These are phyloP conservation scores for Starmera quercuum DNA, from an alignment of 805 yeast species.

Conservation along the genomic window DNA sequence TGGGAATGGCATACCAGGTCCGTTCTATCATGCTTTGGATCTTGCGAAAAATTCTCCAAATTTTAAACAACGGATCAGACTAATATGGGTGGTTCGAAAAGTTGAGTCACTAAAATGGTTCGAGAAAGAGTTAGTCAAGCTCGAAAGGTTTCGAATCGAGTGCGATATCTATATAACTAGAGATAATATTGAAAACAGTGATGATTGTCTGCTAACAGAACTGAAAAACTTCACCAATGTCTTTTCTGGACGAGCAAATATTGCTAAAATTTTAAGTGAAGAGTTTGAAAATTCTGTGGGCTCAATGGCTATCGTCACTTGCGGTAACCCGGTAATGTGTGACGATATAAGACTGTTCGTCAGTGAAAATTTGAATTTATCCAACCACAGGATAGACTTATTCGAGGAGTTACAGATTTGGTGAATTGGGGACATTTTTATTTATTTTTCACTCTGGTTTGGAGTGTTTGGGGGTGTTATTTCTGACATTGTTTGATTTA, in stretches of 20 bases:
- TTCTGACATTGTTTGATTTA: neutral
- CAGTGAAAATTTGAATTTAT: conserved; percentile 30
- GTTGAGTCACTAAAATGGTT: conserved; percentile 44
- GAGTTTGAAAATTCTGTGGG: conserved; percentile 31
- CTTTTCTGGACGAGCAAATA: conserved; percentile 39
- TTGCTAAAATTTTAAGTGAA: conserved; percentile 28
- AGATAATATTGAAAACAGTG: conserved; percentile 8
- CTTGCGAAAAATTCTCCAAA: conserved; percentile 15
- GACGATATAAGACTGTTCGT: conserved; percentile 45
- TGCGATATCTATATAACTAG: conserved; percentile 32
- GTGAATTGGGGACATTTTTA: conserved; percentile 24
- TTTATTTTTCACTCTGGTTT: neutral
- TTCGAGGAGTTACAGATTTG: conserved; percentile 72
- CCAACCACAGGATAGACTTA: conserved; percentile 50
- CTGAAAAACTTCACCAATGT: conserved; percentile 22
- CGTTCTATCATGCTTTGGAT: conserved; percentile 32
- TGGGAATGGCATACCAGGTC: conserved; percentile 48
- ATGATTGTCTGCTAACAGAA: neutral
- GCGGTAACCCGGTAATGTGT: conserved; percentile 57
- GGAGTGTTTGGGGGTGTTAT: neutral
- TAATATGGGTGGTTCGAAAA: conserved; percentile 61
- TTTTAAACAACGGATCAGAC: conserved; percentile 28
- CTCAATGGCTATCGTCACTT: conserved; percentile 45
- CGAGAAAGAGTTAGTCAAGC: conserved; percentile 1
- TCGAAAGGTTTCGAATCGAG: conserved; percentile 30